Percentiles rank a stretch among this genome's conserved stretches.
phyloP scores from a whole-genome alignment of 352 stramenopile genomes.

The Phytophthora chlamydospora region DNA sequence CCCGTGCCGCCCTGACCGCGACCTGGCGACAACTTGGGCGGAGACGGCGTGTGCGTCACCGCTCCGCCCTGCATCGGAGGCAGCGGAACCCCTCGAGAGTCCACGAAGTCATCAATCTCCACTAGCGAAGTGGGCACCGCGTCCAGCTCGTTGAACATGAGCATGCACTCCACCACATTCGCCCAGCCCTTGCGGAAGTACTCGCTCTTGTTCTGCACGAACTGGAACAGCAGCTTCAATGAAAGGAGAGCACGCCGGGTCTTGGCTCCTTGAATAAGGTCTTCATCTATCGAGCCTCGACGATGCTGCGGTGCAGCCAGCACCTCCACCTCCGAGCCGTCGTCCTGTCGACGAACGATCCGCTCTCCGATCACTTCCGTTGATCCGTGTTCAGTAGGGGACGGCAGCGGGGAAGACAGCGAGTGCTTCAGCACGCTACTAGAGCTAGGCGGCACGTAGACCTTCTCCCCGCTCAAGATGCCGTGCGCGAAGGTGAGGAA shows the following conservation, averaged over 20 bases:
- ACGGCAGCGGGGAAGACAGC: slow-evolving; percentile 13
- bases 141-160: slow-evolving; percentile 91
- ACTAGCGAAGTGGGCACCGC: slow-evolving; percentile 85
- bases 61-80: slow-evolving; percentile 67
- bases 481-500: slow-evolving; percentile 87
- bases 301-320: slow-evolving; percentile 26
- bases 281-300: slow-evolving; percentile 44
- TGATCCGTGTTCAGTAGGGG: slow-evolving; percentile 14
- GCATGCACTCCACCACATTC: slow-evolving; percentile 82
- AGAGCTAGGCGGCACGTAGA: slow-evolving; percentile 68
- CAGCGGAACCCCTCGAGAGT: slow-evolving; percentile 79
- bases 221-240: slow-evolving; percentile 84
- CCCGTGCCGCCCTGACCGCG: slow-evolving; percentile 53
- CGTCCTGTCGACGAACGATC: slow-evolving; percentile 36
- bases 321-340: slow-evolving; percentile 51
- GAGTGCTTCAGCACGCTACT: slow-evolving; percentile 30
- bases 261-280: slow-evolving; percentile 70
- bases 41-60: slow-evolving; percentile 29
- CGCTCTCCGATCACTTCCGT: slow-evolving; percentile 34
- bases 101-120: slow-evolving; percentile 90
- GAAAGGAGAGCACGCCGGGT: slow-evolving; percentile 77
- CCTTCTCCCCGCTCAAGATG: slow-evolving; percentile 84
- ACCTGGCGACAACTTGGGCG: slow-evolving; percentile 37
- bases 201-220: slow-evolving; percentile 83
- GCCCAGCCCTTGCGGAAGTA: slow-evolving; percentile 83